Percentiles rank a stretch among this genome's conserved stretches.
Conservation (phyloP, 768 basidiomycete genomes). For the Lenzites betulinus region DNA sequence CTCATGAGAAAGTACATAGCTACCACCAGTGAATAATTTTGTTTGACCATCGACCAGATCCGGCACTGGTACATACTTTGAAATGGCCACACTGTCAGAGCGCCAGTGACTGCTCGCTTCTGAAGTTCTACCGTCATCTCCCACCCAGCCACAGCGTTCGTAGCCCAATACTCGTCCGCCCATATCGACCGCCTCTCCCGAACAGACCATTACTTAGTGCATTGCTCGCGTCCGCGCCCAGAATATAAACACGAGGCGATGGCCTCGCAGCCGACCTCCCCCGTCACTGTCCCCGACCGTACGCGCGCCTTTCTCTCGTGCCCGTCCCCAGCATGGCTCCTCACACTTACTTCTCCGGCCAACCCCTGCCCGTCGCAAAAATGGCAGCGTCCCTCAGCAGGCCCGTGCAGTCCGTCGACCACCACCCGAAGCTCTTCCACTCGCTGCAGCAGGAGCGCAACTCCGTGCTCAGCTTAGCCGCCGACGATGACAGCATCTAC, state of each 20-base stretch:
- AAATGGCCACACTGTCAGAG: too few relatives aligned
- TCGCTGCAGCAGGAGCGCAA: constrained; percentile 67
- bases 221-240: too few relatives aligned
- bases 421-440: constrained; percentile 49
- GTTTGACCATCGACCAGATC: too few relatives aligned
- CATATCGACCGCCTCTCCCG: neutral
- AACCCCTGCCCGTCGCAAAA: neutral
- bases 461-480: constrained; percentile 76
- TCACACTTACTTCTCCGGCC: neutral
- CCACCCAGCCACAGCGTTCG: neutral
- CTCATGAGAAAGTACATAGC: too few relatives aligned
- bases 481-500: constrained; percentile 74
- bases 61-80: too few relatives aligned
- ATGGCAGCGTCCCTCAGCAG: constrained; percentile 24
- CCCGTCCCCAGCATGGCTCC: constrained; percentile 6
- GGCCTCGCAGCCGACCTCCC: constrained; percentile 15
- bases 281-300: constrained; percentile 17
- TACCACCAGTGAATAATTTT: too few relatives aligned
- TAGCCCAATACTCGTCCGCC: neutral
- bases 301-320: constrained; percentile 10
- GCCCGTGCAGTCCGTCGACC: neutral
- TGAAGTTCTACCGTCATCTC: neutral
- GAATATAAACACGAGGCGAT: constrained; percentile 5
- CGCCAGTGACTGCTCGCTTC: too few relatives aligned
- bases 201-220: neutral